These are phyloP conservation scores for Apocynum venetum DNA, from an alignment of 257 asterid genomes.

Conservation along the genomic window DNA sequence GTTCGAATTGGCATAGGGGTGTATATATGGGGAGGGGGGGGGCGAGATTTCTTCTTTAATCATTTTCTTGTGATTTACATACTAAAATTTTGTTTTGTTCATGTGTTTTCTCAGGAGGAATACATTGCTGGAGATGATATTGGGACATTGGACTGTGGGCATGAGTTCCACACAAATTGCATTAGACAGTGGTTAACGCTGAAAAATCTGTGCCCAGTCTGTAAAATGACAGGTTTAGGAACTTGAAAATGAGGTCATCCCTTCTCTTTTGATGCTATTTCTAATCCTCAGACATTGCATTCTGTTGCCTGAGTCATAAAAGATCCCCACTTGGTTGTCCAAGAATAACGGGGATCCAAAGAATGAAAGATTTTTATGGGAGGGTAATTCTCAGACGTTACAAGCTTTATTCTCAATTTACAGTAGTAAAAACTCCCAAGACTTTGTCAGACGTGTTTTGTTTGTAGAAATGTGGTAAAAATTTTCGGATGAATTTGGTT, in stretches of 20 bases:
- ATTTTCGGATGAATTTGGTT: no score
- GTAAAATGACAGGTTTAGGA: slow-evolving; percentile 65
- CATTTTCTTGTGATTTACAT: neutral
- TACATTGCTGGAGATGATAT: slow-evolving; percentile 55
- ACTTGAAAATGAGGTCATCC: slow-evolving; percentile 21
- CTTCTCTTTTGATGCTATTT: neutral
- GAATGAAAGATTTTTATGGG: neutral
- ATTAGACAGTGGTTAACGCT: slow-evolving; percentile 71
- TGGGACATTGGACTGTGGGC: slow-evolving; percentile 72
- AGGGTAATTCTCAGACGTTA: neutral
- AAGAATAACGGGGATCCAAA: neutral
- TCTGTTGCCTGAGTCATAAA: neutral
- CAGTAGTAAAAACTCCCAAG: neutral
- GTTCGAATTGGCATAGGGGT: no score
- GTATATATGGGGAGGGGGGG: neutral
- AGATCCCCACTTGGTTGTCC: neutral
- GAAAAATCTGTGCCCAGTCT: slow-evolving; percentile 87
- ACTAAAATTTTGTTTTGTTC: neutral
- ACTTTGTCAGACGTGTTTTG: neutral
- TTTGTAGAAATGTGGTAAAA: no score
- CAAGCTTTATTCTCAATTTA: neutral
- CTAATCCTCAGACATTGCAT: slow-evolving; percentile 7
- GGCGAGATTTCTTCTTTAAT: neutral
- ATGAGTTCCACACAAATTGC: slow-evolving; percentile 74
- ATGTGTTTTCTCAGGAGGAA: slow-evolving; percentile 50